Evolutionary conservation across 2,329 filamentous ascomycete species (phyloP).

Genomic region (Phialophora expanda): DNA sequence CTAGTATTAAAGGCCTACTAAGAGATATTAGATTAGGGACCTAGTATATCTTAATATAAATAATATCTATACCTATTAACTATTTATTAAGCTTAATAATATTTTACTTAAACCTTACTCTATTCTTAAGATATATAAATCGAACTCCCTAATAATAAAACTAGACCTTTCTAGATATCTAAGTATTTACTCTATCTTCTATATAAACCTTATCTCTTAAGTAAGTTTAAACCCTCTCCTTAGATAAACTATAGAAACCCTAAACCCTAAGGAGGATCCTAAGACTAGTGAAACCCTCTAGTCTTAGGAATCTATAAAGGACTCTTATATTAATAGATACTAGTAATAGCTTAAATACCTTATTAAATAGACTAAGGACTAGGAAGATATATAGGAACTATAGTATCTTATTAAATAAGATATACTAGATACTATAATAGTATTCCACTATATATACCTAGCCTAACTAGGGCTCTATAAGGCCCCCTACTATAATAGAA

Average conservation of each 20-base stretch:
- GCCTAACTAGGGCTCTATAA: not conserved
- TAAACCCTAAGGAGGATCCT: not conserved
- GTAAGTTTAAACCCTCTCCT: not conserved
- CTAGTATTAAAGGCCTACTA: not conserved
- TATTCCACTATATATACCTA: not conserved
- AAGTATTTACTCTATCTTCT: not conserved
- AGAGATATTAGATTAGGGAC: conserved; percentile 1
- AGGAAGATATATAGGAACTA: conserved; percentile 10
- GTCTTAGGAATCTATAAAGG: conserved; percentile 2
- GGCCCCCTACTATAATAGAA: conserved; percentile 2
- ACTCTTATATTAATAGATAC: not conserved
- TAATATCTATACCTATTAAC: not conserved
- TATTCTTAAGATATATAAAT: not conserved
- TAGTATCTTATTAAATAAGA: conserved; percentile 11
- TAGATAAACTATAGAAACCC: not conserved
- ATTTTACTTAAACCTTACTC: not conserved
- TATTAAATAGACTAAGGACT: conserved; percentile 1
- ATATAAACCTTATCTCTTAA: not conserved
- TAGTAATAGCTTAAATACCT: conserved; percentile 7
- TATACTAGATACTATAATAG: not conserved
- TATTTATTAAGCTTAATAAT: not conserved
- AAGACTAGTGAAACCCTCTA: conserved; percentile 5
- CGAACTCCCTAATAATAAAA: not conserved
- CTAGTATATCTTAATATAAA: not conserved
- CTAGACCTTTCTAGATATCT: not conserved